Evolutionary conservation across 208 protist genomes (phyloP), one percentile per base, ranked within the genome.

Genomic region (Leishmania turanica): DNA sequence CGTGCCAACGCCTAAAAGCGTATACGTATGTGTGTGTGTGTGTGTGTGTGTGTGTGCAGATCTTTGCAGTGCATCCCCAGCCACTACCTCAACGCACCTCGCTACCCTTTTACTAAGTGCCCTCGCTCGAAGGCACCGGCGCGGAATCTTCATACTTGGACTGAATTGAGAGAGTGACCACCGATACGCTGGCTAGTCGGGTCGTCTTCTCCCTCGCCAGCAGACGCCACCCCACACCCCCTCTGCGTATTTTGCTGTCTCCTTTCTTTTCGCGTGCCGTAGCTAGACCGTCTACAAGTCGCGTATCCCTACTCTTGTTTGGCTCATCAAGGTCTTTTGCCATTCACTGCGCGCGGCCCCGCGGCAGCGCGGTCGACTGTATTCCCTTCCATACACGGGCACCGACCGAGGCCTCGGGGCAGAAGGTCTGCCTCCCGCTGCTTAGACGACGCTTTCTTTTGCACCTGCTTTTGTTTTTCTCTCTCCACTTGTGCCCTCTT

Each of bases 401-500:
- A 31, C 72, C 21, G 13, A 40, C 31, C 31, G 31, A 27, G 15
- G 31, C 31, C 19, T 34, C 31, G 31, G 27, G 62, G 8, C 17
- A 64, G 13, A 68, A 21, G n/a, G 71, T 21, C 19, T 47, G 15
- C 24, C 31, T 34, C 71, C 1, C 27, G n/a, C 56, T 42, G 71
- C 31, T 42, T 11, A 68, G 31, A 40, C 31, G 31, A 68, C 62
- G 7, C 8, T 68, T 37, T 15, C 31, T 24, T 34, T 40, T 31
- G n/a, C n/a, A 21, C 8, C n/a, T 74, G 1, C 66, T 74, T 74
- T 42, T 75, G 31, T 74, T 74, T 42, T 75, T 75, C 45, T 27
- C 37, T 77, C 34, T 60, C 37, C 6, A 24, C 24, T 54, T 54
- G 11, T 42, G 7, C 17, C 27, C 37, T 72, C 45, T 47, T 54